These are phyloP conservation scores for Dothideomycetidae sp. DNA, from an alignment of 2,329 filamentous ascomycete species.

Conservation along the genomic window DNA sequence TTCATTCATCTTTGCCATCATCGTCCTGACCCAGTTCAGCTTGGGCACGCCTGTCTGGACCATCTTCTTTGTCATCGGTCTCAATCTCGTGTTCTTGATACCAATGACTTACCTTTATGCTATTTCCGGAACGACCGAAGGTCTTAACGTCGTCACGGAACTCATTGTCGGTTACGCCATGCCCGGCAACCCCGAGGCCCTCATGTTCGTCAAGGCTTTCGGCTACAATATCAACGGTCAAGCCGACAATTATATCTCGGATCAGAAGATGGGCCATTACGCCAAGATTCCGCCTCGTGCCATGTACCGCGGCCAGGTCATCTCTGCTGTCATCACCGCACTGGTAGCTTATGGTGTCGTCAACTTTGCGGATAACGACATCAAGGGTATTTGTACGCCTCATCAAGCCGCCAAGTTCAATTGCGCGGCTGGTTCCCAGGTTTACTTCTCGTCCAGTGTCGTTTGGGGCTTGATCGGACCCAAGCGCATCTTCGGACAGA, in stretches of 20 bases:
- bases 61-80: conserved; percentile 18
- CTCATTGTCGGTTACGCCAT: conserved; percentile 15
- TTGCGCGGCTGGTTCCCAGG: conserved; percentile 12
- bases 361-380: conserved; percentile 28
- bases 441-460: conserved; percentile 16
- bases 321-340: conserved; percentile 26
- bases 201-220: conserved; percentile 28
- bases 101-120: conserved; percentile 7
- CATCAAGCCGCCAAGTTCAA: conserved; percentile 14
- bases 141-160: too few species aligned
- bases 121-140: conserved; percentile 7
- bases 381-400: conserved; percentile 19
- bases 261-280: conserved; percentile 32
- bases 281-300: conserved; percentile 30
- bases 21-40: too few species aligned
- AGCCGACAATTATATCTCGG: conserved; percentile 28
- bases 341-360: conserved; percentile 29
- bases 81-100: conserved; percentile 21
- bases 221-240: conserved; percentile 27
- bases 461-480: conserved; percentile 17
- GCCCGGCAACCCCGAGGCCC: conserved; percentile 23
- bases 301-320: conserved; percentile 30
- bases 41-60: conserved; percentile 14
- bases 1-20: conserved; percentile 24
- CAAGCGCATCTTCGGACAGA: conserved; percentile 14